phyloP scores from a whole-genome alignment of 192 early-diverging fungal genomes.

The Coemansia biformis region DNA sequence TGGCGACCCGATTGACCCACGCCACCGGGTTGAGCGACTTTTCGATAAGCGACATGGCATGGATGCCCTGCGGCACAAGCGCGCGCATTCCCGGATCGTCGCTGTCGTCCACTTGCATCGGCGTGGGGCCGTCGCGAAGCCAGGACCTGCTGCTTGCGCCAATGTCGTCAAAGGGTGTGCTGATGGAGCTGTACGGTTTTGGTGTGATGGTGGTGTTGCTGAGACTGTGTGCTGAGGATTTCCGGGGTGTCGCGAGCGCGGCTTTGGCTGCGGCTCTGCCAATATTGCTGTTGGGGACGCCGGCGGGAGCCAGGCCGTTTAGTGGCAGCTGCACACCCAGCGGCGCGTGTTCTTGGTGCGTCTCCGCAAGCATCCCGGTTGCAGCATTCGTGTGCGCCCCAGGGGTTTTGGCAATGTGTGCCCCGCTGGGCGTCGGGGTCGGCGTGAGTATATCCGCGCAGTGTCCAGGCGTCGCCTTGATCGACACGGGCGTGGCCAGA shows the following conservation, averaged over 20 bases:
- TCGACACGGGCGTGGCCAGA: slow-evolving; percentile 38
- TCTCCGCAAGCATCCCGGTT: slow-evolving; percentile 11
- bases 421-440: neutral
- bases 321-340: too few species aligned
- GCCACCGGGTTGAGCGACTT: slow-evolving; percentile 40
- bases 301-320: too few species aligned
- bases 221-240: too few species aligned
- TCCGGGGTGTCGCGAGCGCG: too few species aligned
- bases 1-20: slow-evolving; percentile 36
- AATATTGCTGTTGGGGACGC: too few species aligned
- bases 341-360: too few species aligned
- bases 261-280: too few species aligned
- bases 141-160: slow-evolving; percentile 21
- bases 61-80: slow-evolving; percentile 4
- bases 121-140: slow-evolving; percentile 22
- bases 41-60: slow-evolving; percentile 20
- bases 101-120: neutral
- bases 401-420: neutral
- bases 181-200: slow-evolving; percentile 26
- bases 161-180: slow-evolving; percentile 38
- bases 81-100: neutral
- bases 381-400: neutral
- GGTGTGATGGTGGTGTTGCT: too few species aligned
- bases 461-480: slow-evolving; percentile 33
- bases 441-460: slow-evolving; percentile 37